These are phyloP conservation scores for Lachancea thermotolerans DNA, from an alignment of 805 yeast species.

Conservation along the genomic window DNA sequence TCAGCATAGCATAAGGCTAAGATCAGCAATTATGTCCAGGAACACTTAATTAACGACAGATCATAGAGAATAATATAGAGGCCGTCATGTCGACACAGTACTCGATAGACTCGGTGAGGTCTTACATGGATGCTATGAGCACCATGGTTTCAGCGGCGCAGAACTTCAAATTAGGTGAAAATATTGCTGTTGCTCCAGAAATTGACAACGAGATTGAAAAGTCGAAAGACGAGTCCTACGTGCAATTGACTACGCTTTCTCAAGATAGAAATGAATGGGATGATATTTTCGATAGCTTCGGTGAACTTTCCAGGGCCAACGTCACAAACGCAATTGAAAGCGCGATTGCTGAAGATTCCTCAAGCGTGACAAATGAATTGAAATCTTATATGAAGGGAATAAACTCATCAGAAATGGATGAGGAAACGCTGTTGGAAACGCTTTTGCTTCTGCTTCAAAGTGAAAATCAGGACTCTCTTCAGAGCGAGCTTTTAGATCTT, in stretches of 20 bases:
- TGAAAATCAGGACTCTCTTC: conserved; percentile 48
- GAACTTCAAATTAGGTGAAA: conserved; percentile 21
- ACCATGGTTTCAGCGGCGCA: conserved; percentile 50
- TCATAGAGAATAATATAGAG: no score
- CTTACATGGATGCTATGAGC: conserved; percentile 75
- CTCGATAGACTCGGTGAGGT: conserved; percentile 58
- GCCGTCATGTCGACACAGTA: conserved; percentile 41
- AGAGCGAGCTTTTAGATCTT: conserved; percentile 67
- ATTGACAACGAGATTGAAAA: conserved; percentile 28
- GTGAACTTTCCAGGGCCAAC: conserved; percentile 25
- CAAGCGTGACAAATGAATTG: conserved; percentile 16
- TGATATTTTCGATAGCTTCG: conserved; percentile 31
- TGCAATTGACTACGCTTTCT: conserved; percentile 30
- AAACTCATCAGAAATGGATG: conserved; percentile 25
- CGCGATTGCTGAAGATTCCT: conserved; percentile 10
- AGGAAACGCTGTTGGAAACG: conserved; percentile 29
- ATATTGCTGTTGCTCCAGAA: conserved; percentile 31
- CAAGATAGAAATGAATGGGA: conserved; percentile 37
- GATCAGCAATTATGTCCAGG: no score
- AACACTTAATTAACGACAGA: no score
- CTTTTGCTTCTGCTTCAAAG: conserved; percentile 25
- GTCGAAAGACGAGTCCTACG: conserved; percentile 24
- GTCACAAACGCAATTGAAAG: conserved; percentile 17
- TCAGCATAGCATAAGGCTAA: no score
- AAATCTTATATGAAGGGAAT: conserved; percentile 10